Percentiles rank a stretch among this genome's conserved stretches.
Evolutionary conservation across 768 basidiomycete species (phyloP).

Genomic region (Leccinellum albellum): DNA sequence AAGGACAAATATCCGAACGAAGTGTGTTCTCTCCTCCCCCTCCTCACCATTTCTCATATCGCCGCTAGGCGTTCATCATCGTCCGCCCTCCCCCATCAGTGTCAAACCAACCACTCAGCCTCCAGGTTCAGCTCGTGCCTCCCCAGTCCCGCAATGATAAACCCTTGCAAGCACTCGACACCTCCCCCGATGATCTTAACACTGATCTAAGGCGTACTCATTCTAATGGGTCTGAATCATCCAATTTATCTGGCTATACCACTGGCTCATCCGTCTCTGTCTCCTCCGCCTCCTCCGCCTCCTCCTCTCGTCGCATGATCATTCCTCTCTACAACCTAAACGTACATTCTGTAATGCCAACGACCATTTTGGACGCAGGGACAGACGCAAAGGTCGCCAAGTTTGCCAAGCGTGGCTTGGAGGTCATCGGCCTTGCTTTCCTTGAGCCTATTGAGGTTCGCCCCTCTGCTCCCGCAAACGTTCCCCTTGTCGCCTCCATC

Average conservation of each 20-base stretch:
- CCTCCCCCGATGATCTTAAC: conserved; percentile 28
- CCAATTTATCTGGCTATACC: conserved; percentile 43
- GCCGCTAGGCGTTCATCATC: conserved; percentile 77
- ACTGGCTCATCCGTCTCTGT: conserved; percentile 44
- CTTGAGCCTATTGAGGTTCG: conserved; percentile 80
- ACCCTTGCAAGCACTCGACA: conserved; percentile 45
- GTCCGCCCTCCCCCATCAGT: conserved; percentile 86
- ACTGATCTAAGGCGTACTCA: conserved; percentile 28
- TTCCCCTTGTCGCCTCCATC: conserved; percentile 6
- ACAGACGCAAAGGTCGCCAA: conserved; percentile 84
- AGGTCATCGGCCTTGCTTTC: conserved; percentile 73
- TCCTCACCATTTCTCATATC: conserved; percentile 6
- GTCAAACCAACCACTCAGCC: conserved; percentile 81
- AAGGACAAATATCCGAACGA: conserved; percentile 44
- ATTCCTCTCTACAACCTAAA: conserved; percentile 85
- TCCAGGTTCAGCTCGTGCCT: conserved; percentile 90
- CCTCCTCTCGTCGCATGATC: conserved; percentile 63
- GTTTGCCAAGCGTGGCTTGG: conserved; percentile 68
- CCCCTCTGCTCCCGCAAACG: conserved; percentile 22
- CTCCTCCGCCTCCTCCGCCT: conserved; percentile 38
- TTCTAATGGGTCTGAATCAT: conserved; percentile 52
- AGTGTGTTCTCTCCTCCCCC: conserved; percentile 30
- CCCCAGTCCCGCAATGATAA: conserved; percentile 41
- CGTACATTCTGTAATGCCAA: conserved; percentile 84
- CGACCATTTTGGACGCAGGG: conserved; percentile 82